Evolutionary conservation across 139 green algal species (phyloP).

Genomic region (Haematococcus lacustris): DNA sequence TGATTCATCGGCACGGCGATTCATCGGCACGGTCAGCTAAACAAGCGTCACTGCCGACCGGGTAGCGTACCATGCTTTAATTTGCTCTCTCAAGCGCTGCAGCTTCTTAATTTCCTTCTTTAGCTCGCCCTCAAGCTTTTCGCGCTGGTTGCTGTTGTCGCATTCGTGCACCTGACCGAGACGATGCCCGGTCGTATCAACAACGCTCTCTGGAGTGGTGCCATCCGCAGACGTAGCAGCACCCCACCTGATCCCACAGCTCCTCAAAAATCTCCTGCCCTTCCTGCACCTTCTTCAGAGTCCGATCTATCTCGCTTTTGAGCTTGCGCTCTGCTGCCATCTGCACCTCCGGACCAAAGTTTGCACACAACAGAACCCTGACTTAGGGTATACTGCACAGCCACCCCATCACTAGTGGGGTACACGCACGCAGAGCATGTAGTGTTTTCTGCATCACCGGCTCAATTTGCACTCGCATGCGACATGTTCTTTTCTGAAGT

Average conservation of each 20-base stretch:
- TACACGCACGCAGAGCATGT: too few species aligned
- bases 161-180: conserved; percentile 76
- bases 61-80: conserved; percentile 95
- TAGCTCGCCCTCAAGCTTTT: conserved; percentile 95
- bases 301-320: conserved; percentile 89
- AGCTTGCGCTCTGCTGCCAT: conserved; percentile 87
- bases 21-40: background rate
- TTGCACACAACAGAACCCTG: too few species aligned
- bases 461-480: too few species aligned
- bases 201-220: background rate
- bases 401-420: too few species aligned
- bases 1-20: too few species aligned
- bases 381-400: too few species aligned
- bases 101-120: conserved; percentile 99
- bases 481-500: too few species aligned
- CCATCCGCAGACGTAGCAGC: background rate
- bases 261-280: conserved; percentile 94
- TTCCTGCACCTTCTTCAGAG: conserved; percentile 92
- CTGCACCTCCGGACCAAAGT: too few species aligned
- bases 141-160: conserved; percentile 85
- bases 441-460: too few species aligned
- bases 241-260: conserved; percentile 88
- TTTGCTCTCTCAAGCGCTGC: conserved; percentile 93
- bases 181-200: background rate
- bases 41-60: background rate